Evolutionary conservation across 345 rosid species (phyloP).

Genomic region (Salix viminalis): DNA sequence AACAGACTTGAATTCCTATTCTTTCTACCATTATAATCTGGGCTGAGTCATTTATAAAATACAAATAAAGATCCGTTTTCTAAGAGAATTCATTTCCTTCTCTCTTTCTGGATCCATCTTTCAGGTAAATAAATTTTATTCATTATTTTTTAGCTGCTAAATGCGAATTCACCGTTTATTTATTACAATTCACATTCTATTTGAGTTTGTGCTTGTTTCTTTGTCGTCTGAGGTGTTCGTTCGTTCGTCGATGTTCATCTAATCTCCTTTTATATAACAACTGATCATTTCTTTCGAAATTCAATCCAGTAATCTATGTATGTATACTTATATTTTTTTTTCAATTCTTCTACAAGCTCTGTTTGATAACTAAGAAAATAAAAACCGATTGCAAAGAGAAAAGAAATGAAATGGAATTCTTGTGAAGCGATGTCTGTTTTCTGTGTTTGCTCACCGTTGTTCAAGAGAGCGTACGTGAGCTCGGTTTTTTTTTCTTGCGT

Average conservation of each 20-base stretch:
- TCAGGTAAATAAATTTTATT: background rate
- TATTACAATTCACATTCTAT: background rate
- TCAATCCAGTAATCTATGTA: slow-evolving; percentile 16
- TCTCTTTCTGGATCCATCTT: background rate
- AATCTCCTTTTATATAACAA: slow-evolving; percentile 12
- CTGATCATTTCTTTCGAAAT: background rate
- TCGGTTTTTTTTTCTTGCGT: background rate
- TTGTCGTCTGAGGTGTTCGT: slow-evolving; percentile 23
- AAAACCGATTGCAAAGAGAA: background rate
- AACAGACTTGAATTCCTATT: background rate
- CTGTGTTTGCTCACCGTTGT: background rate
- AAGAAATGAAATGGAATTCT: background rate
- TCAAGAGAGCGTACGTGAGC: background rate
- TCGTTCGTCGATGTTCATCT: slow-evolving; percentile 61
- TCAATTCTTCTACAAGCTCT: background rate
- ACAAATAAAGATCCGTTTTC: background rate
- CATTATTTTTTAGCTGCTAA: background rate
- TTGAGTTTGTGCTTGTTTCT: background rate
- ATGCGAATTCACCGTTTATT: background rate
- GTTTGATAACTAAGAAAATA: slow-evolving; percentile 26
- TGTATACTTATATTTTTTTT: background rate
- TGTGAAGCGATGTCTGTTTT: background rate
- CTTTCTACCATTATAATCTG: background rate
- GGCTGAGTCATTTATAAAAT: background rate
- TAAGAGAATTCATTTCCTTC: background rate